Conservation (phyloP, 1,284 basidiomycete species). For the Sporisorium scitamineum region DNA sequence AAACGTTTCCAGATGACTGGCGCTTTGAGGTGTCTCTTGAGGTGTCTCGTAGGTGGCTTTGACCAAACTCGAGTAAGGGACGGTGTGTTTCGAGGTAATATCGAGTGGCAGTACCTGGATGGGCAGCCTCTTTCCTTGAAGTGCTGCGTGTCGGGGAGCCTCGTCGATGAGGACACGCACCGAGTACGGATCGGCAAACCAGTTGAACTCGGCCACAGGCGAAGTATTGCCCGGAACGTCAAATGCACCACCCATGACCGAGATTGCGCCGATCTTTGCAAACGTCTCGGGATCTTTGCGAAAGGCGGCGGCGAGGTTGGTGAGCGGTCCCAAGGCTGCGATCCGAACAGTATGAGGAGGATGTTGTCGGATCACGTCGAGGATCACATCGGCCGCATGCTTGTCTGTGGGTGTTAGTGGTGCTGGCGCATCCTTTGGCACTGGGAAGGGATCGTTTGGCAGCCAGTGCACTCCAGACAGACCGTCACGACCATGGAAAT, state of each 20-base stretch:
- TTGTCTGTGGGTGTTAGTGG: constrained; percentile 71
- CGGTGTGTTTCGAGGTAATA: constrained; percentile 58
- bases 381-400: constrained; percentile 76
- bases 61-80: constrained; percentile 59
- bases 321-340: constrained; percentile 87
- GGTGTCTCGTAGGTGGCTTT: constrained; percentile 38
- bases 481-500: constrained; percentile 73
- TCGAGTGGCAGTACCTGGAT: constrained; percentile 63
- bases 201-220: constrained; percentile 79
- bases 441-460: constrained; percentile 56
- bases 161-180: constrained; percentile 71
- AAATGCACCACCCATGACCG: constrained; percentile 96
- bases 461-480: constrained; percentile 60
- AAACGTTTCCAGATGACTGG: constrained; percentile 40
- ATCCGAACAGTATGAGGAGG: constrained; percentile 81
- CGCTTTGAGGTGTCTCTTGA: constrained; percentile 12
- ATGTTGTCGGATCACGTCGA: constrained; percentile 76
- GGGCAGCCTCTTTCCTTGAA: constrained; percentile 37
- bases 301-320: constrained; percentile 82
- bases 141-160: constrained; percentile 29
- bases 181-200: constrained; percentile 90
- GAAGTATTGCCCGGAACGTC: constrained; percentile 92
- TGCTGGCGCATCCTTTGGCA: constrained; percentile 25
- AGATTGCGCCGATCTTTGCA: constrained; percentile 76
- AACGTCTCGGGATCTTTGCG: constrained; percentile 75